These are phyloP conservation scores for Penicillium janthinellum DNA, from an alignment of 2,329 filamentous ascomycete genomes.

Conservation along the genomic window DNA sequence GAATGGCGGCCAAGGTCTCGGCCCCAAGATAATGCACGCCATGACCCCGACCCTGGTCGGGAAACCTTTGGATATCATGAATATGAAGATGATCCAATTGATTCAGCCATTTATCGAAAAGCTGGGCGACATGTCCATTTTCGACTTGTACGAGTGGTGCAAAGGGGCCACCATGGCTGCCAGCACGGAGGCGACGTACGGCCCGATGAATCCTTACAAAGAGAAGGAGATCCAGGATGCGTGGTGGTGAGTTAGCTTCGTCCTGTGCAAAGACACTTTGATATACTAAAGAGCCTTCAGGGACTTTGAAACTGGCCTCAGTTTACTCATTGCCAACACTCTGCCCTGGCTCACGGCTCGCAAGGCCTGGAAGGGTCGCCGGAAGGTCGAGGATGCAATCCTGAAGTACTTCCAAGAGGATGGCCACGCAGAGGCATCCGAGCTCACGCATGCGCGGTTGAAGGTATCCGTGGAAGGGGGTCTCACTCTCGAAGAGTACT, in stretches of 20 bases:
- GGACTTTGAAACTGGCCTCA: slow-evolving; percentile 44
- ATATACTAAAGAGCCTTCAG: slow-evolving; percentile 16
- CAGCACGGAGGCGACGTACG: slow-evolving; percentile 33
- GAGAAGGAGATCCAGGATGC: slow-evolving; percentile 20
- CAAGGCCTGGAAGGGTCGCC: slow-evolving; percentile 41
- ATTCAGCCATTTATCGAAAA: slow-evolving; percentile 22
- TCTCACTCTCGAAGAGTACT: slow-evolving; percentile 25
- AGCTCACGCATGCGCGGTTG: slow-evolving; percentile 24
- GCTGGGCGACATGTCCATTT: slow-evolving; percentile 6
- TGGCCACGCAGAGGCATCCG: slow-evolving; percentile 40
- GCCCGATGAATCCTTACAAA: slow-evolving; percentile 33
- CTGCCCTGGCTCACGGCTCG: slow-evolving; percentile 42
- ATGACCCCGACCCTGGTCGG: slow-evolving; percentile 30
- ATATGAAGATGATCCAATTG: slow-evolving; percentile 25
- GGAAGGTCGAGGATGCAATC: slow-evolving; percentile 40
- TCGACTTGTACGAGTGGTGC: slow-evolving; percentile 34
- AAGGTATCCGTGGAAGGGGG: slow-evolving; percentile 18
- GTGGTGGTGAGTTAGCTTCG: slow-evolving; percentile 23
- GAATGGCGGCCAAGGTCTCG: slow-evolving; percentile 24
- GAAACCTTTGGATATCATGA: slow-evolving; percentile 29
- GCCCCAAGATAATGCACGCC: slow-evolving; percentile 20
- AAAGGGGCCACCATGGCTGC: slow-evolving; percentile 29
- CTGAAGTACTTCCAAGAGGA: slow-evolving; percentile 44
- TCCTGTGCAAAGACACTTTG: neutral
- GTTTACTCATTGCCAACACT: slow-evolving; percentile 33